A percentile compares a stretch with the other conserved stretches of the same genome.
Evolutionary conservation across 768 basidiomycete genomes (phyloP).

Genomic region (Auricularia sp.): DNA sequence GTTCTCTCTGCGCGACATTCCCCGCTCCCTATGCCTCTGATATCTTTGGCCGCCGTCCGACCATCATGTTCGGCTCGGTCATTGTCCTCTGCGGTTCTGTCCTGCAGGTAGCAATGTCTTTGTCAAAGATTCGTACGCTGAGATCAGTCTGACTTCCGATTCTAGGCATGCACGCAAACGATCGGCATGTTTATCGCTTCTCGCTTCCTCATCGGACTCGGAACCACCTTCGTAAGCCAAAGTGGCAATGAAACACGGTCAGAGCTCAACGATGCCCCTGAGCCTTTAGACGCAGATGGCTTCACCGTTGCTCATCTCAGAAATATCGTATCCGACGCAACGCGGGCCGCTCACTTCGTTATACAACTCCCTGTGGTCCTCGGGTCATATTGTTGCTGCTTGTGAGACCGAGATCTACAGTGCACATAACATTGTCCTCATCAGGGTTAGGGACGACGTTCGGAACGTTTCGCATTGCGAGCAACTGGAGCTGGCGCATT

Average conservation of each 20-base stretch:
- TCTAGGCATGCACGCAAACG: constrained; percentile 21
- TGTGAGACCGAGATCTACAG: constrained; percentile 20
- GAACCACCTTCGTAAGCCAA: constrained; percentile 7
- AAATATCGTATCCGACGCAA: constrained; percentile 61
- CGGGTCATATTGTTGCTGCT: constrained; percentile 38
- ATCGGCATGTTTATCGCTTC: constrained; percentile 51
- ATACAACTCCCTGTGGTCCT: constrained; percentile 53
- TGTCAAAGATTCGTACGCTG: background rate
- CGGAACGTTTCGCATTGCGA: constrained; percentile 49
- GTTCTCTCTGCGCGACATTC: constrained; percentile 27
- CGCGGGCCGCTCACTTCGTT: constrained; percentile 53
- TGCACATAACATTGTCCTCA: background rate
- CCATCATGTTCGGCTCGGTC: constrained; percentile 46
- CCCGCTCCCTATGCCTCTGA: constrained; percentile 42
- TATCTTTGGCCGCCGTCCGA: constrained; percentile 44
- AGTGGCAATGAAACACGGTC: constrained; percentile 4
- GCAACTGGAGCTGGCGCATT: constrained; percentile 25
- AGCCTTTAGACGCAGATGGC: constrained; percentile 26
- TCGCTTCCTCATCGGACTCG: constrained; percentile 24
- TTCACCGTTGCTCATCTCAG: constrained; percentile 56
- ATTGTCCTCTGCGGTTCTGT: constrained; percentile 57
- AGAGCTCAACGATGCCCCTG: constrained; percentile 10
- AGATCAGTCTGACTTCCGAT: background rate
- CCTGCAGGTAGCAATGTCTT: constrained; percentile 35
- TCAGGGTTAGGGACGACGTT: constrained; percentile 34